phyloP scores from a whole-genome alignment of 441 rosid genomes.

The Adansonia rubrostipa region DNA sequence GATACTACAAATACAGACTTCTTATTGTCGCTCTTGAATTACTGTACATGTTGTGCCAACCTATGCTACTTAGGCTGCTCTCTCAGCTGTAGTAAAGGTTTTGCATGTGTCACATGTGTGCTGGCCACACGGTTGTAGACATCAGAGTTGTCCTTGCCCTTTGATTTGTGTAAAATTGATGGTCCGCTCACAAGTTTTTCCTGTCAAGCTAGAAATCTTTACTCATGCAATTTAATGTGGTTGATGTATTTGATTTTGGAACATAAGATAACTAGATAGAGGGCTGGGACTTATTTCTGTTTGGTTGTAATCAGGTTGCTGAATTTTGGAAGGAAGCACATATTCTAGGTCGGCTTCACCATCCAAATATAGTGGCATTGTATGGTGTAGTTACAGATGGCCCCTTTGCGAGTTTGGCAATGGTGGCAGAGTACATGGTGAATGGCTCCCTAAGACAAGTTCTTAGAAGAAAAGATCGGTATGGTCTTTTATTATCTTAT shows the following conservation, averaged over 20 bases:
- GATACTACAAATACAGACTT: not conserved
- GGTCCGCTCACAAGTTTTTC: not conserved
- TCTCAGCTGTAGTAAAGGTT: not conserved
- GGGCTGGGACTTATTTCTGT: not conserved
- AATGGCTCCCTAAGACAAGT: conserved; percentile 94
- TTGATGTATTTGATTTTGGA: not conserved
- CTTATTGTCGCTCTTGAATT: not conserved
- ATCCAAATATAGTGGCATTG: conserved; percentile 94
- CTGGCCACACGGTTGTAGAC: not conserved
- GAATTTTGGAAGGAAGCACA: conserved; percentile 97
- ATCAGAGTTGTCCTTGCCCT: not conserved
- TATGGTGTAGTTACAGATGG: conserved; percentile 98
- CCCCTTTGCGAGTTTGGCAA: conserved; percentile 85
- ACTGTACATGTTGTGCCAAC: not conserved
- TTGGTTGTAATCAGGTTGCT: conserved; percentile 56
- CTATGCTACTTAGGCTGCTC: not conserved
- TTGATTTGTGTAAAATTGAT: not conserved
- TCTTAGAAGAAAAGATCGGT: conserved; percentile 77
- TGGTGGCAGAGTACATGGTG: conserved; percentile 92
- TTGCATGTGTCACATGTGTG: not conserved
- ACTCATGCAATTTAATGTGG: not conserved
- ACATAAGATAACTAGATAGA: not conserved
- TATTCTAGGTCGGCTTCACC: conserved; percentile 88
- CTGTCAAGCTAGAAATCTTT: not conserved
- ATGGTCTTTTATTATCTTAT: not conserved